A percentile compares a stretch with the other conserved stretches of the same genome.
phyloP scores from a whole-genome alignment of 352 stramenopile species.

The Phytophthora idaei region DNA sequence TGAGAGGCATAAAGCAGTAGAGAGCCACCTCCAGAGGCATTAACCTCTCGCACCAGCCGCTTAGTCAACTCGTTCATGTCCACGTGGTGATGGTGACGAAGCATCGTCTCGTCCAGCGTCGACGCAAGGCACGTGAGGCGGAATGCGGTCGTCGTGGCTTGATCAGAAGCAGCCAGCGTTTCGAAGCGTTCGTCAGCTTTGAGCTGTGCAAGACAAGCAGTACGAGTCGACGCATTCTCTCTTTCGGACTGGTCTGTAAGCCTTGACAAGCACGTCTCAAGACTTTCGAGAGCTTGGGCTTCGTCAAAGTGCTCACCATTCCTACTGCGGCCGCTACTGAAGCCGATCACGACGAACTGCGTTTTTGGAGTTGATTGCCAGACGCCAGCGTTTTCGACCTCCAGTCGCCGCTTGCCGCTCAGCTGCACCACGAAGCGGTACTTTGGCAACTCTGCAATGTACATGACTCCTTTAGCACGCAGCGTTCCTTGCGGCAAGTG shows the following conservation, averaged over 20 bases:
- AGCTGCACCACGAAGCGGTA: constrained; percentile 75
- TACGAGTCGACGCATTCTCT: constrained; percentile 2
- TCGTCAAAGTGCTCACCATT: constrained; percentile 38
- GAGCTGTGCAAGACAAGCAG: constrained; percentile 36
- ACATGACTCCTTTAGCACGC: constrained; percentile 71
- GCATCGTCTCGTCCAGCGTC: constrained; percentile 60
- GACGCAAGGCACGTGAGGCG: constrained; percentile 57
- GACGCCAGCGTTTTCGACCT: constrained; percentile 62
- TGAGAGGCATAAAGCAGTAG: constrained; percentile 41
- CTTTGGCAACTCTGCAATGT: constrained; percentile 59
- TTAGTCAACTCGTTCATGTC: constrained; percentile 74
- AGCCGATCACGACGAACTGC: constrained; percentile 75
- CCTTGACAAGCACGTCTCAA: constrained; percentile 38
- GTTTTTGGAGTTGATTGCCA: constrained; percentile 71
- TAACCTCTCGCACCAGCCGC: constrained; percentile 65
- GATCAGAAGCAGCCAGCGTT: constrained; percentile 3
- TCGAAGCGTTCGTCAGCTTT: constrained; percentile 55
- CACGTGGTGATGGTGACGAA: constrained; percentile 76
- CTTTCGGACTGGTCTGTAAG: constrained; percentile 14
- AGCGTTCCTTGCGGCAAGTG: constrained; percentile 45
- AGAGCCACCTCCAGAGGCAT: constrained; percentile 53
- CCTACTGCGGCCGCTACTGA: constrained; percentile 15
- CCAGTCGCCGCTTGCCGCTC: constrained; percentile 69
- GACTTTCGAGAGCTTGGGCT: constrained; percentile 26
- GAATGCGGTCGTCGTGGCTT: constrained; percentile 39